Evolutionary conservation across 2,329 filamentous ascomycete genomes (phyloP), one percentile per base, ranked within the genome.

Genomic region (Alternaria atra): DNA sequence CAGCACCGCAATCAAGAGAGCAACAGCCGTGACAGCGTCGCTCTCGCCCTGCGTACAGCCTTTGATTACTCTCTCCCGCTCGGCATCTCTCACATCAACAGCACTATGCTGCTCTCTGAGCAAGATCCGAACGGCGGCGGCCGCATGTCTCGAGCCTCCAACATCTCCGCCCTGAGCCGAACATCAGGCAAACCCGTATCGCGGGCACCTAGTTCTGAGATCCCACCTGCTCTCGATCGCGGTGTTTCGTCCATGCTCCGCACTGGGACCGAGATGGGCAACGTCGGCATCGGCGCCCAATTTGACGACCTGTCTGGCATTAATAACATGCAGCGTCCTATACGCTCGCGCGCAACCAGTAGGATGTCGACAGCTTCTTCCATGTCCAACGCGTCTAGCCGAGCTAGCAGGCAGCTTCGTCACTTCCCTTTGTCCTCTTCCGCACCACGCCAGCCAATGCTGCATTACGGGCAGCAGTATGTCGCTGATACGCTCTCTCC

Each of bases 241-340:
- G 81, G 80, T 40, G 78, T 84, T 61, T 74, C 82, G 72, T 82
- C 80, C 63, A 84, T 84, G 83, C 80, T 84, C 56, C 80, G 81
- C 59, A 84, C 82, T 10, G 80, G 80, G 8, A 84, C 81, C 1
- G 83, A 84, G 67, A 79, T 82, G 50, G 82, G 82, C 52, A 80
- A 83, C 61, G 73, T 84, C 48, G 80, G 77, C 10, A 35, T 37
- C 46, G 71, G 76, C 29, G 32, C 35, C 17, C n/a, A 56, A 6
- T 70, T 83, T 6, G 77, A 78, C 52, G 67, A 73, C 69, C 73
- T 72, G 37, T 73, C 75, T 46, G 74, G 78, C 30, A 68, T 82
- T 54, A 77, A 80, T 27, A 74, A 72, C 50, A 70, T 78, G 53
- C 76, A 78, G 35, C 76, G 77, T 55, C 61, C 71, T 43, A 62